phyloP scores from a whole-genome alignment of 2,329 filamentous ascomycete genomes.

The Colletotrichum sp. region DNA sequence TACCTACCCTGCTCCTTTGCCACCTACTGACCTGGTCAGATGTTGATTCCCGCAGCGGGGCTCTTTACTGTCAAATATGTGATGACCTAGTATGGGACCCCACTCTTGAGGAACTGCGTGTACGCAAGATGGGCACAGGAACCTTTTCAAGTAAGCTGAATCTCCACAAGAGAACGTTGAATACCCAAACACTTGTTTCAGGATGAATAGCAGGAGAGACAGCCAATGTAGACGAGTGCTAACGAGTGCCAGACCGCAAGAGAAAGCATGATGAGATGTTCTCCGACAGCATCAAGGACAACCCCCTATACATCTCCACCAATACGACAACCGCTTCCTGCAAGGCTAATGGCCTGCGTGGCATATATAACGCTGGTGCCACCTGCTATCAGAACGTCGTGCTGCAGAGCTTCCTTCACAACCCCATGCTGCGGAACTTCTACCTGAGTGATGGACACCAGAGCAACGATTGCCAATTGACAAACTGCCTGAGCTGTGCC shows the following conservation, averaged over 20 bases:
- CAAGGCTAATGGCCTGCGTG: slow-evolving; percentile 84
- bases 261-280: slow-evolving; percentile 77
- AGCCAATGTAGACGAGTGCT: background rate
- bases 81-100: slow-evolving; percentile 85
- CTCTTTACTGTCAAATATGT: slow-evolving; percentile 81
- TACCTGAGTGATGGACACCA: slow-evolving; percentile 92
- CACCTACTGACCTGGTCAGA: slow-evolving; percentile 52
- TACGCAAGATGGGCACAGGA: slow-evolving; percentile 72
- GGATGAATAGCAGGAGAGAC: background rate
- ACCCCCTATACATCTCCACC: slow-evolving; percentile 75
- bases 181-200: background rate
- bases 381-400: slow-evolving; percentile 99
- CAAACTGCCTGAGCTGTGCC: slow-evolving; percentile 70
- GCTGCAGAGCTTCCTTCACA: slow-evolving; percentile 90
- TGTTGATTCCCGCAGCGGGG: slow-evolving; percentile 77
- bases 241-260: slow-evolving; percentile 62
- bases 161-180: background rate
- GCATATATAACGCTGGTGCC: slow-evolving; percentile 97
- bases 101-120: slow-evolving; percentile 75
- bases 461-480: slow-evolving; percentile 70
- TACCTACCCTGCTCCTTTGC: background rate
- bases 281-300: slow-evolving; percentile 68
- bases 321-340: slow-evolving; percentile 85
- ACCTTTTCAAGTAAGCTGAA: slow-evolving; percentile 64
- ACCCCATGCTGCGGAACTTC: slow-evolving; percentile 88